phyloP scores from a whole-genome alignment of 352 stramenopile species.

The Phytophthora cryptogea region DNA sequence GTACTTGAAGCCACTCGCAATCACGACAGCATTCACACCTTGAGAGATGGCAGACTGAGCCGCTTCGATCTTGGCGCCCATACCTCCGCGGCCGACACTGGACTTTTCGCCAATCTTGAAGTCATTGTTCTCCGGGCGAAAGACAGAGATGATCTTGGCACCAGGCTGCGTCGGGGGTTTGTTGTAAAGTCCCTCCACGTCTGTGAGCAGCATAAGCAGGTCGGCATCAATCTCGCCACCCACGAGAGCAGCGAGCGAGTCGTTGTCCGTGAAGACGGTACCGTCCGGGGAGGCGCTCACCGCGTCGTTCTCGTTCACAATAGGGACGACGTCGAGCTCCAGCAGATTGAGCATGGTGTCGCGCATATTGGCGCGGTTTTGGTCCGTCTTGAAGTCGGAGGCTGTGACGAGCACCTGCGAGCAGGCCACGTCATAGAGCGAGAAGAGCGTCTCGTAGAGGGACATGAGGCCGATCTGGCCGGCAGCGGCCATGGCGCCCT shows the following conservation, averaged over 20 bases:
- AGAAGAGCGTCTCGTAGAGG: constrained; percentile 97
- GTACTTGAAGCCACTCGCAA: constrained; percentile 94
- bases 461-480: constrained; percentile 98
- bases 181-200: constrained; percentile 97
- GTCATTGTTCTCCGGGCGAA: constrained; percentile 53
- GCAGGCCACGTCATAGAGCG: constrained; percentile 93
- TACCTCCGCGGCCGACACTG: constrained; percentile 90
- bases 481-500: constrained; percentile 88
- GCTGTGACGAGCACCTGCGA: constrained; percentile 91
- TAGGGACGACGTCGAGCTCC: constrained; percentile 96
- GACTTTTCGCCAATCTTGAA: constrained; percentile 87
- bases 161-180: constrained; percentile 78
- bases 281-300: constrained; percentile 86
- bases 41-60: constrained; percentile 88
- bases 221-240: constrained; percentile 92
- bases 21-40: constrained; percentile 92
- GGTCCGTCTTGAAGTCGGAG: constrained; percentile 83
- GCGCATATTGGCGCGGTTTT: constrained; percentile 85
- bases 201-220: constrained; percentile 95
- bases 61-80: constrained; percentile 94
- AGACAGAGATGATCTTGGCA: constrained; percentile 81
- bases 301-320: constrained; percentile 99
- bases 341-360: constrained; percentile 93
- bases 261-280: constrained; percentile 96
- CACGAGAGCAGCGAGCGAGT: constrained; percentile 91